Base-by-base conservation (phyloP, 2,329 filamentous ascomycete species). In the Colletotrichum chlorophyti region DNA sequence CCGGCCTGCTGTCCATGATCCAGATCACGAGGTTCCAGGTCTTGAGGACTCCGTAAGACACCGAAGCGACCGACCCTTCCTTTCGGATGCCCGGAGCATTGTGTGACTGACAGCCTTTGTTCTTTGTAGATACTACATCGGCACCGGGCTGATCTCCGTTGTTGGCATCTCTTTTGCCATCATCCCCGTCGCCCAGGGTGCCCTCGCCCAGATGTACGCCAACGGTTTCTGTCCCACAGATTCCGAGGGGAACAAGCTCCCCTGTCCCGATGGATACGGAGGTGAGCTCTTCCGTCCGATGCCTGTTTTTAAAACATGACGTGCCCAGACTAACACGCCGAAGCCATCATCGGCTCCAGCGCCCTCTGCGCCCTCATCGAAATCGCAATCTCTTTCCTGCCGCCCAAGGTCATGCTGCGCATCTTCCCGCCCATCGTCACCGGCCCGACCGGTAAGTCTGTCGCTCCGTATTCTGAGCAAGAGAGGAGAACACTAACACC, bases 371-470 rank as follows among this genome's bases (percentile, higher is more conserved):
- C 86, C 26, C 78, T 90, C 29, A 76, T 93, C 60, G 90, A 94
- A 75, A 82, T 94, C 46, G 73, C 84, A 29, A 83, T 95, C 71
- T 90, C 89, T 2, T 92, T 94, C 71, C 83, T 91, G 31, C 88
- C 90, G 3, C 87, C 90, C 0, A 82, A 77, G 58, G 72, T 86
- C 29, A 80, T 94, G 61, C 84, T 91, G 65, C 85, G 83, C 66
- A 83, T 93, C 65, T 93, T 94, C 69, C 91, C 91, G 7, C 91
- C 91, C 5, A 84, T 95, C 32, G 88, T 92, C 45, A 92, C 89
- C 0, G 89, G 90, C 2, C 88, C 88, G 0, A 91, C 89, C 2
- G 55, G 55, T 58, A 43, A 42, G 55, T n/a, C 12, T 15, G 83
- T 88, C n/a, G 6, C 17, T 11, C 1, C 3, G 26, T 32, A 14